Conservation (phyloP, 225 moss, liverwort and hornwort species). For the Bryum argenteum region DNA sequence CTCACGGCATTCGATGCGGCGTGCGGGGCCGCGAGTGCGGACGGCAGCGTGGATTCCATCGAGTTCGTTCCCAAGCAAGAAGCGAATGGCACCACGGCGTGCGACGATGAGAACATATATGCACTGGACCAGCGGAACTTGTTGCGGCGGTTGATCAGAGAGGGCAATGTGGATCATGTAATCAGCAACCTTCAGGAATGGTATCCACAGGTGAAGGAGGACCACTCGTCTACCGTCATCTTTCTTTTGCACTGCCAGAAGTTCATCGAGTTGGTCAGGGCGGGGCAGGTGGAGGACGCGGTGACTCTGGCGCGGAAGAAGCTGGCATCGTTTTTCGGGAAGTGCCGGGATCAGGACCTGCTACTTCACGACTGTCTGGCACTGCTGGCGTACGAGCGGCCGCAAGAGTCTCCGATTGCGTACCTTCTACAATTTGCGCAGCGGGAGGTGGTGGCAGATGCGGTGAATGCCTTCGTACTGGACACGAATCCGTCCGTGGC, state of each 20-base stretch:
- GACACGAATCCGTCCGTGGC: constrained; percentile 67
- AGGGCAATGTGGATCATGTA: constrained; percentile 79
- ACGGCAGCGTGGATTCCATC: constrained; percentile 66
- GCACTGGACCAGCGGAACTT: constrained; percentile 80
- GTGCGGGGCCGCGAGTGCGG: constrained; percentile 42
- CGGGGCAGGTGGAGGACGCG: constrained; percentile 74
- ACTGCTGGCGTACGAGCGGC: constrained; percentile 82
- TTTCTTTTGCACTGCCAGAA: constrained; percentile 88
- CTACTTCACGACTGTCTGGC: constrained; percentile 84
- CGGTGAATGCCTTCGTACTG: constrained; percentile 82
- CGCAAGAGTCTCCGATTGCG: constrained; percentile 82
- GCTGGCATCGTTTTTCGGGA: constrained; percentile 72
- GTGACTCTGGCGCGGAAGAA: constrained; percentile 72
- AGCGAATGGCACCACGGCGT: constrained; percentile 29
- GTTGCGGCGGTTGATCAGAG: constrained; percentile 69
- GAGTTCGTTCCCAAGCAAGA: constrained; percentile 42
- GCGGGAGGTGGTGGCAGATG: constrained; percentile 88
- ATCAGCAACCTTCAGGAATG: constrained; percentile 70
- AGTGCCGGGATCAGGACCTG: constrained; percentile 64
- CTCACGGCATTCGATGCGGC: constrained; percentile 82
- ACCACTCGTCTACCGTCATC: constrained; percentile 53
- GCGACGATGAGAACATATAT: constrained; percentile 52
- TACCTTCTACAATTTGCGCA: constrained; percentile 79
- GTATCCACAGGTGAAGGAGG: constrained; percentile 78
- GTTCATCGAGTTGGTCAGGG: constrained; percentile 82